Percentiles rank a stretch among this genome's conserved stretches.
Evolutionary conservation across 2,329 filamentous ascomycete genomes (phyloP).

Genomic region (Exophiala sideris): DNA sequence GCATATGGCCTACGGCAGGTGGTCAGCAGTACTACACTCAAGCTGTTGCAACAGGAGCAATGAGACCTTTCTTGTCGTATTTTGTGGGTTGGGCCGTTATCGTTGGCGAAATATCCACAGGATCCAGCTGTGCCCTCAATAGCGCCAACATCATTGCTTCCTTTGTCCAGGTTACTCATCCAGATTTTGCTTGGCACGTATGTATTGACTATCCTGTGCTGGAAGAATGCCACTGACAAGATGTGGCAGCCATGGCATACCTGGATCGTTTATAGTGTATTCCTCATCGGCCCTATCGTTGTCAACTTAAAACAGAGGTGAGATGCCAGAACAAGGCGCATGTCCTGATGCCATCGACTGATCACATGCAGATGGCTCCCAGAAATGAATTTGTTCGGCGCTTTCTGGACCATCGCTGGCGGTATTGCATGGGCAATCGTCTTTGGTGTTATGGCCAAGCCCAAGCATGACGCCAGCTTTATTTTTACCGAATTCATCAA

Average conservation of each 20-base stretch:
- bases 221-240: conserved; percentile 1
- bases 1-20: conserved; percentile 23
- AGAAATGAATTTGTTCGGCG: conserved; percentile 21
- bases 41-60: conserved; percentile 17
- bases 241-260: conserved; percentile 16
- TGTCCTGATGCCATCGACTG: neutral
- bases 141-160: conserved; percentile 23
- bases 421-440: conserved; percentile 21
- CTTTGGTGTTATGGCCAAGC: conserved; percentile 21
- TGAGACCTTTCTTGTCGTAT: conserved; percentile 18
- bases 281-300: conserved; percentile 20
- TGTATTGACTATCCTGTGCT: neutral
- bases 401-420: conserved; percentile 19
- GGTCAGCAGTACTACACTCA: conserved; percentile 24
- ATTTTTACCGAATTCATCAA: conserved; percentile 58
- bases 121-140: conserved; percentile 21
- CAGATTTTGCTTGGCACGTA: conserved; percentile 19
- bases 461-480: conserved; percentile 35
- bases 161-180: conserved; percentile 22
- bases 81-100: conserved; percentile 23
- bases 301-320: conserved; percentile 22
- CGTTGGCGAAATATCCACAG: conserved; percentile 21
- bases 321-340: neutral
- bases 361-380: conserved; percentile 19
- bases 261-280: conserved; percentile 21